Conservation (phyloP, 495 filamentous ascomycete genomes). For the Cercophora samala region DNA sequence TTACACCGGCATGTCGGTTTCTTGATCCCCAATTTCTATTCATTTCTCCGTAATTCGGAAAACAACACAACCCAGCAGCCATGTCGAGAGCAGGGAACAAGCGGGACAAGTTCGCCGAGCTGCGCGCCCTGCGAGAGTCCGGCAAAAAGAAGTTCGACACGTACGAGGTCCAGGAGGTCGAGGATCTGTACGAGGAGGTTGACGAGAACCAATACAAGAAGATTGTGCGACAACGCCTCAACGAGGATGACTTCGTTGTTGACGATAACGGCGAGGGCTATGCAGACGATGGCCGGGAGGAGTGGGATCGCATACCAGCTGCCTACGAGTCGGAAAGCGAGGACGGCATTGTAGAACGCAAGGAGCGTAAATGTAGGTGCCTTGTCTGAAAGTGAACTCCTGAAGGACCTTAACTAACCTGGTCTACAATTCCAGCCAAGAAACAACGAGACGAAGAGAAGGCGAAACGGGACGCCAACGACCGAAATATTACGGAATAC, state of each 20-base stretch:
- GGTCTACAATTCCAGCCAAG: conserved; percentile 55
- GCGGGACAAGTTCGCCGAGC: conserved; percentile 65
- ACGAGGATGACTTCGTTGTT: conserved; percentile 95
- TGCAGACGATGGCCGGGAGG: conserved; percentile 93
- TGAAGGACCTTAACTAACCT: conserved; percentile 9
- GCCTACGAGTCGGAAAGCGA: conserved; percentile 71
- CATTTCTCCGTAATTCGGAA: not conserved
- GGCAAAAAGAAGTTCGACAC: conserved; percentile 85
- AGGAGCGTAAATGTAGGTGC: conserved; percentile 45
- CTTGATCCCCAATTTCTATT: not conserved
- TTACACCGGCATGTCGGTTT: too few relatives aligned
- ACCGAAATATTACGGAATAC: conserved; percentile 88
- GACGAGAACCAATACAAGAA: conserved; percentile 98
- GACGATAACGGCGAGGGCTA: conserved; percentile 93
- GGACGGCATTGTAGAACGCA: conserved; percentile 57
- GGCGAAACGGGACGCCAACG: conserved; percentile 78
- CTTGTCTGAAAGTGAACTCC: not conserved
- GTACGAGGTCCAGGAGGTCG: conserved; percentile 85
- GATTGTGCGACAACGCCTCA: conserved; percentile 81
- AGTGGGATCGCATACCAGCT: conserved; percentile 73
- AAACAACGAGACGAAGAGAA: conserved; percentile 87
- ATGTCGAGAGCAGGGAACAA: conserved; percentile 47
- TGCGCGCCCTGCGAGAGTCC: conserved; percentile 76
- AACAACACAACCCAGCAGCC: conserved; percentile 1
- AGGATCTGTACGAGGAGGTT: conserved; percentile 89